A percentile compares a stretch with the other conserved stretches of the same genome.
Evolutionary conservation across 345 rosid genomes (phyloP).

Genomic region (Pistacia integerrima): DNA sequence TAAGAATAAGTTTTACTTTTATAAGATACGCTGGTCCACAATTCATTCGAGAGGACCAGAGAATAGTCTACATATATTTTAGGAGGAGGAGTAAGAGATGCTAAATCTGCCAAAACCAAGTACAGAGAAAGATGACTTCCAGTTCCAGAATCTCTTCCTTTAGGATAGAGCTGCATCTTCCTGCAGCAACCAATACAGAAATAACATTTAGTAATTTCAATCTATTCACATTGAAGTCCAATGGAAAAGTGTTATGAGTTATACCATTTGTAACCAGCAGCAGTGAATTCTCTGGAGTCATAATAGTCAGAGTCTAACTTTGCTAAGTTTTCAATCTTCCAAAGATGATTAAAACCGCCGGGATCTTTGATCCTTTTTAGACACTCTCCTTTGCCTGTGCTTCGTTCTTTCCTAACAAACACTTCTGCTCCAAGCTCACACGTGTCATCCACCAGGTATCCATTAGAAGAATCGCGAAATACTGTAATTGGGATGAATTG

Average conservation of each 20-base stretch:
- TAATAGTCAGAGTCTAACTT: constrained; percentile 5
- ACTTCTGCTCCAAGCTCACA: constrained; percentile 51
- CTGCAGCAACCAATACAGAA: constrained; percentile 22
- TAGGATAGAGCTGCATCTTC: constrained; percentile 40
- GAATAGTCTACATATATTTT: constrained; percentile 37
- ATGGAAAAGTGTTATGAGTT: too few species aligned
- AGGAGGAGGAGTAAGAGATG: constrained; percentile 21
- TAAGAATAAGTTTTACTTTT: constrained; percentile 33
- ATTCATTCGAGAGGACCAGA: constrained; percentile 36
- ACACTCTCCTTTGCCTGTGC: constrained; percentile 36
- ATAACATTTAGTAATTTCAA: background rate
- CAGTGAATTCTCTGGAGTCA: constrained; percentile 28
- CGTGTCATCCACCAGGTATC: constrained; percentile 38
- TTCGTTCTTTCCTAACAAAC: constrained; percentile 37
- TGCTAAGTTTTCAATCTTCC: constrained; percentile 44
- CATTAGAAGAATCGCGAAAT: constrained; percentile 33
- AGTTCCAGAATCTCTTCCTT: constrained; percentile 32
- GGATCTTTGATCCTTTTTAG: constrained; percentile 30
- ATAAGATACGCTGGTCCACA: constrained; percentile 20
- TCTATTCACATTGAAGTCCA: background rate
- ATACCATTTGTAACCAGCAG: constrained; percentile 44
- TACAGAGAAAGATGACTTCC: constrained; percentile 32
- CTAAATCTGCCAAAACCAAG: constrained; percentile 29
- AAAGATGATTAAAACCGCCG: constrained; percentile 17
- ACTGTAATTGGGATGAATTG: constrained; percentile 23